These are phyloP conservation scores for Sungouiozyma ichnusensis DNA, from an alignment of 805 yeast genomes.

Conservation along the genomic window DNA sequence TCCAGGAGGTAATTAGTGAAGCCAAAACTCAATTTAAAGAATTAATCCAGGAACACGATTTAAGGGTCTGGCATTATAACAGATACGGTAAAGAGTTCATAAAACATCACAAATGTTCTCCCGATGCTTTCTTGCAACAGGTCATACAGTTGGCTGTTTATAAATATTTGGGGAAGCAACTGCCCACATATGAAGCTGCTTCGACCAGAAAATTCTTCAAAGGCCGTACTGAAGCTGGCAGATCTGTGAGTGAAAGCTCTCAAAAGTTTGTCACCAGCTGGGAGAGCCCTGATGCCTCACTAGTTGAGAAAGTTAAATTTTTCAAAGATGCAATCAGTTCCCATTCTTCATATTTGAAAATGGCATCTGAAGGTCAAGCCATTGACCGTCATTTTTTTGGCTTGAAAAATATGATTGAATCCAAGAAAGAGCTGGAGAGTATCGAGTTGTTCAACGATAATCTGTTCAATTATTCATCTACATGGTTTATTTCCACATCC, in stretches of 20 bases:
- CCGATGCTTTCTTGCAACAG: constrained; percentile 91
- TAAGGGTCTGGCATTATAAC: constrained; percentile 68
- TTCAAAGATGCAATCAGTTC: constrained; percentile 63
- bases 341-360: constrained; percentile 63
- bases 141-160: constrained; percentile 82
- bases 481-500: constrained; percentile 84
- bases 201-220: constrained; percentile 80
- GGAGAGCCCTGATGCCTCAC: constrained; percentile 40
- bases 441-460: constrained; percentile 65
- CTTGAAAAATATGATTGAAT: constrained; percentile 52
- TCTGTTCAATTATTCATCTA: constrained; percentile 58
- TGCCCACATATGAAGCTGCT: constrained; percentile 94
- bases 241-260: constrained; percentile 70
- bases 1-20: constrained; percentile 38
- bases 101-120: constrained; percentile 75
- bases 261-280: constrained; percentile 63
- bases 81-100: constrained; percentile 82
- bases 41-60: constrained; percentile 52
- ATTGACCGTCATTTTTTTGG: constrained; percentile 93
- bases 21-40: constrained; percentile 50
- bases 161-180: constrained; percentile 64
- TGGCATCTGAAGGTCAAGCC: constrained; percentile 79
- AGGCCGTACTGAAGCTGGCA: constrained; percentile 92
- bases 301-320: constrained; percentile 48
- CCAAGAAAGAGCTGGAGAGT: constrained; percentile 36